phyloP scores from a whole-genome alignment of 1,139 yeast species.

The Magnusiomyces suaveolens region DNA sequence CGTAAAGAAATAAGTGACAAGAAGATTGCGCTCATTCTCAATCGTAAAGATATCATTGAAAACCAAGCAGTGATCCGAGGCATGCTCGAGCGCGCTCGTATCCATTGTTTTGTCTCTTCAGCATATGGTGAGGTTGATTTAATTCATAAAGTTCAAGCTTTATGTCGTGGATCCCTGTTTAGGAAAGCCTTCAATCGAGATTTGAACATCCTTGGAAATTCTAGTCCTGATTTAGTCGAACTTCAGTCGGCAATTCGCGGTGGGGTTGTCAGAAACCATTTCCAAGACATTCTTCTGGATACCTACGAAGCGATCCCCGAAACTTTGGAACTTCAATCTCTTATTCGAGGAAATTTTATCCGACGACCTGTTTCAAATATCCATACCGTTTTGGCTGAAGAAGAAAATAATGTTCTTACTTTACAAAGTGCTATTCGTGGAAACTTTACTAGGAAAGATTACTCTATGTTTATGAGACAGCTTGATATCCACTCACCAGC shows the following conservation, averaged over 20 bases:
- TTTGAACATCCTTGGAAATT: conserved; percentile 43
- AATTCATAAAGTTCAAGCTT: conserved; percentile 42
- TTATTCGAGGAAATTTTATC: conserved; percentile 38
- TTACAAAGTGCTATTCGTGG: conserved; percentile 28
- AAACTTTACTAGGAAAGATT: conserved; percentile 21
- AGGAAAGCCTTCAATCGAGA: conserved; percentile 36
- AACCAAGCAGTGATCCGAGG: conserved; percentile 38
- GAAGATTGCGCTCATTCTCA: conserved; percentile 10
- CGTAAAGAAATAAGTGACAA: conserved; percentile 19
- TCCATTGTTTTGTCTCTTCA: conserved; percentile 43
- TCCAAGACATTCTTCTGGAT: conserved; percentile 28
- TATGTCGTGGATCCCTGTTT: conserved; percentile 38
- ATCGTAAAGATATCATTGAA: conserved; percentile 26
- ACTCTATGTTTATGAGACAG: conserved; percentile 16
- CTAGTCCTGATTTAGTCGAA: conserved; percentile 48
- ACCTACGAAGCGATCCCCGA: conserved; percentile 6
- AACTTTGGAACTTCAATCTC: conserved; percentile 37
- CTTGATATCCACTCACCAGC: conserved; percentile 29
- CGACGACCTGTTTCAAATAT: conserved; percentile 4
- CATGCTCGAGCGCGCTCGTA: conserved; percentile 41
- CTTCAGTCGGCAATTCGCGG: conserved; percentile 70
- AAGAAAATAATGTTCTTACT: conserved; percentile 8
- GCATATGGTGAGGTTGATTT: conserved; percentile 37
- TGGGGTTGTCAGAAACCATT: conserved; percentile 58
- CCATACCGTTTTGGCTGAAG: conserved; percentile 3